phyloP scores from a whole-genome alignment of 2,329 filamentous ascomycete species.

The Lecanicillium sp. region DNA sequence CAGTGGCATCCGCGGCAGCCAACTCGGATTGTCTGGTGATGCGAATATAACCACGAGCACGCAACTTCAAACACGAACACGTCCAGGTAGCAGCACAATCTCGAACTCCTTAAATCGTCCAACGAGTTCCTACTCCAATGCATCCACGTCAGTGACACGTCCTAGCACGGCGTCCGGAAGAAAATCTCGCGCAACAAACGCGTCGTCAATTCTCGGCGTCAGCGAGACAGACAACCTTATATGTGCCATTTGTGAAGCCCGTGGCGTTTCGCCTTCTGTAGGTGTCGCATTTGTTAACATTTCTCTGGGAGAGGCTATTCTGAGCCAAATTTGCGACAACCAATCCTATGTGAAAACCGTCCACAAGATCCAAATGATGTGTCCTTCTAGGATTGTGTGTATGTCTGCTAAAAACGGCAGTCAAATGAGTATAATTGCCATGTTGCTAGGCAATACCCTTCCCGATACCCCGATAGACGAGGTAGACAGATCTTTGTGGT shows the following conservation, averaged over 20 bases:
- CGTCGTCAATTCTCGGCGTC: slow-evolving; percentile 32
- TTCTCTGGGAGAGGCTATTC: slow-evolving; percentile 71
- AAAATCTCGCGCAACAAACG: slow-evolving; percentile 32
- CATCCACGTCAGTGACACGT: slow-evolving; percentile 16
- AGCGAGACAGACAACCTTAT: slow-evolving; percentile 61
- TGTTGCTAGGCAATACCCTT: slow-evolving; percentile 58
- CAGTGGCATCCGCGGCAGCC: no score
- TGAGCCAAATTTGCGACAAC: slow-evolving; percentile 89
- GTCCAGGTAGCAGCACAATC: no score
- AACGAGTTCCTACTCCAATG: slow-evolving; percentile 11
- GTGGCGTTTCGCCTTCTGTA: slow-evolving; percentile 77
- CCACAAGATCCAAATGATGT: slow-evolving; percentile 76
- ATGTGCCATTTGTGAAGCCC: slow-evolving; percentile 83
- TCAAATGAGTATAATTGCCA: slow-evolving; percentile 64
- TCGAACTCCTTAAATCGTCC: neutral
- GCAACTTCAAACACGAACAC: no score
- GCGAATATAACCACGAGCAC: no score
- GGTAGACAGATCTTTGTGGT: slow-evolving; percentile 76
- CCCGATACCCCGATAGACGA: slow-evolving; percentile 27
- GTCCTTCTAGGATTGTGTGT: slow-evolving; percentile 73
- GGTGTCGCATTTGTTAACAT: slow-evolving; percentile 84
- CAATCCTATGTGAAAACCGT: slow-evolving; percentile 86
- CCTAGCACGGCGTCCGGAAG: slow-evolving; percentile 36
- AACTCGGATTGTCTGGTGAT: no score
- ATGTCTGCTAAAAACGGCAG: slow-evolving; percentile 59